Base-by-base conservation (phyloP, 768 basidiomycete genomes). In the Rubroboletus pulcherrimus region DNA sequence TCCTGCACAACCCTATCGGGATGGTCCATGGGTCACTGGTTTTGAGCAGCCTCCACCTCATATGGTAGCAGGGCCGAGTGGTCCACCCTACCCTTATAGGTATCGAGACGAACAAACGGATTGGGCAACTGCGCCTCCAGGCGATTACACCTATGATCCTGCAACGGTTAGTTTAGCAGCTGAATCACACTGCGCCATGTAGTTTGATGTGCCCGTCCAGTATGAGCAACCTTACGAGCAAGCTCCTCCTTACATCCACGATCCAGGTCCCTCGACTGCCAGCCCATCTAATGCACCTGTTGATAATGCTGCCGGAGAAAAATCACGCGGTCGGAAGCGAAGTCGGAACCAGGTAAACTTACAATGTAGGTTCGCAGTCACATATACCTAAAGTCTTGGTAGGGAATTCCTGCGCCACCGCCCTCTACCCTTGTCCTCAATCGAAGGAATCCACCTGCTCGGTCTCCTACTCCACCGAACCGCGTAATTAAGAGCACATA, bases 401-500 rank as follows among this genome's bases (percentile, higher is more conserved):
- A 87, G 85, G 71, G 80, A 31, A 68, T 81, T 33, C 86, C 87
- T 46, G 87, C 87, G 0, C 78, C 85, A 0, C 80, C 87, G 6
- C 83, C 87, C 14, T 76, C 87, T 10, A 77, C 81, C 15, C 73
- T 91, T 33, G 89, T 90, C 8, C 75, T 80, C 0, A 89, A 85
- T 63, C 79, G 84, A 29, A 80, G 81, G 51, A 78, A 77, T 33
- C 86, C 86, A 0, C 80, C 84, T 19, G 86, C 86, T 14, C 81
- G 91, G 3, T 93, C 91, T 24, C 91, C 91, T 4, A 90, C 89
- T 0, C 91, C 91, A 12, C 91, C 91, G 19, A 82, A 80, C 6
- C 82, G 90, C 15, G 85, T 92, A 21, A 85, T 93, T 66, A 92
- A 91, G 72, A 93, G 91, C 63, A 92, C 91, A 0, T 93, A 92